A percentile compares a stretch with the other conserved stretches of the same genome.
phyloP scores from a whole-genome alignment of 202 grass and related monocot genomes.

The Eragrostis tef region DNA sequence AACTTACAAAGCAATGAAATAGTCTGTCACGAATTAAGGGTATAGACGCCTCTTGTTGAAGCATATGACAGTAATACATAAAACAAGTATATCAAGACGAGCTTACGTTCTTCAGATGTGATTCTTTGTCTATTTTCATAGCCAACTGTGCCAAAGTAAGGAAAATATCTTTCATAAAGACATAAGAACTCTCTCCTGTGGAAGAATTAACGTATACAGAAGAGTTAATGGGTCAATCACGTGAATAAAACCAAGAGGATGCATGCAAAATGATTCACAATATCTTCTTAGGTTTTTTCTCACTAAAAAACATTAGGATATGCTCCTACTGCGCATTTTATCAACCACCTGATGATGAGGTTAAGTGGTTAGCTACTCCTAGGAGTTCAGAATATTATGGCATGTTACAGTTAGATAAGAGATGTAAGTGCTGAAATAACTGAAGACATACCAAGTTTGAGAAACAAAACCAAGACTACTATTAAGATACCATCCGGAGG shows the following conservation, averaged over 20 bases:
- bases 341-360: not conserved
- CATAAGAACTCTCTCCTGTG: constrained; percentile 67
- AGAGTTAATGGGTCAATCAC: constrained; percentile 10
- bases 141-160: constrained; percentile 64
- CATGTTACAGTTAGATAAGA: constrained; percentile 14
- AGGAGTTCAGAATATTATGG: constrained; percentile 22
- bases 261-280: constrained; percentile 21
- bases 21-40: constrained; percentile 13
- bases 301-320: too few species aligned
- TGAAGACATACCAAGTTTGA: constrained; percentile 84
- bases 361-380: constrained; percentile 20
- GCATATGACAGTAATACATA: constrained; percentile 29
- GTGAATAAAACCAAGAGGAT: constrained; percentile 37
- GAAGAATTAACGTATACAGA: constrained; percentile 22
- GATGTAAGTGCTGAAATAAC: constrained; percentile 40
- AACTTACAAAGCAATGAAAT: constrained; percentile 10
- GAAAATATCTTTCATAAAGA: constrained; percentile 85
- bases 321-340: not conserved
- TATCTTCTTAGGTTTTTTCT: not conserved
- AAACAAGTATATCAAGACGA: not conserved
- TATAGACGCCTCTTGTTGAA: not conserved
- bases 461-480: constrained; percentile 70
- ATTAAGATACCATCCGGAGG: constrained; percentile 63
- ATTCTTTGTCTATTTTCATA: constrained; percentile 55
- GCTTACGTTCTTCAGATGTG: constrained; percentile 68